A percentile compares a stretch with the other conserved stretches of the same genome.
Conservation (phyloP, 495 filamentous ascomycete genomes). For the Venustampulla echinocandica region DNA sequence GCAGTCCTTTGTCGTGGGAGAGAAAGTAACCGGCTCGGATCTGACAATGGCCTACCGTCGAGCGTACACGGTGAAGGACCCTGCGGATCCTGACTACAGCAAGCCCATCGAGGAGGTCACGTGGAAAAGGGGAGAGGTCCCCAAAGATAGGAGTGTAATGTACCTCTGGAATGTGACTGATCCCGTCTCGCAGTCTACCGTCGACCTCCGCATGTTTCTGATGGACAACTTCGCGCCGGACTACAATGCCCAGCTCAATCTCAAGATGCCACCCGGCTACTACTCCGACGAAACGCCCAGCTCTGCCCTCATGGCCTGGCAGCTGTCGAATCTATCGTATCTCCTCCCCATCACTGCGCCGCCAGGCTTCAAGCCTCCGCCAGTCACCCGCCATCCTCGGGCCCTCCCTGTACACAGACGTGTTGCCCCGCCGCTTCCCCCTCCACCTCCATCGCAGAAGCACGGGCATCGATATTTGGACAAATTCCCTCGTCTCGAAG, state of each 20-base stretch:
- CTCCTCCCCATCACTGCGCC: not conserved
- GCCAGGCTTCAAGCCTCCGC: not conserved
- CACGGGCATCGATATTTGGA: too few relatives aligned
- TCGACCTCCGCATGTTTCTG: not conserved
- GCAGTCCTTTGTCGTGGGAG: not conserved
- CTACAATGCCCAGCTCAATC: not conserved
- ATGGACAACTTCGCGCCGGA: not conserved
- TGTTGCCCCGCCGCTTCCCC: too few relatives aligned
- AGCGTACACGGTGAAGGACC: not conserved
- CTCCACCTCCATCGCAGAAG: too few relatives aligned
- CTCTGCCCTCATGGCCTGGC: not conserved
- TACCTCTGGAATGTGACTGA: not conserved
- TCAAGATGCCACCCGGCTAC: not conserved
- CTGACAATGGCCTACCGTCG: not conserved
- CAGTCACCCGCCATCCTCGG: not conserved
- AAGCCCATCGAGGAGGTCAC: not conserved
- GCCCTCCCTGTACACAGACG: too few relatives aligned
- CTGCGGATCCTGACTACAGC: too few relatives aligned
- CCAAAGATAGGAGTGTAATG: not conserved
- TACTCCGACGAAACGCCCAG: not conserved
- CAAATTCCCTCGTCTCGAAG: too few relatives aligned
- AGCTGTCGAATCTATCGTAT: not conserved
- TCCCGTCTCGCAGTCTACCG: not conserved
- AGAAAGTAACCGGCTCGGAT: not conserved
- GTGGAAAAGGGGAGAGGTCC: not conserved